Conservation (phyloP, 805 yeast genomes). For the Kodamaea restingae region DNA sequence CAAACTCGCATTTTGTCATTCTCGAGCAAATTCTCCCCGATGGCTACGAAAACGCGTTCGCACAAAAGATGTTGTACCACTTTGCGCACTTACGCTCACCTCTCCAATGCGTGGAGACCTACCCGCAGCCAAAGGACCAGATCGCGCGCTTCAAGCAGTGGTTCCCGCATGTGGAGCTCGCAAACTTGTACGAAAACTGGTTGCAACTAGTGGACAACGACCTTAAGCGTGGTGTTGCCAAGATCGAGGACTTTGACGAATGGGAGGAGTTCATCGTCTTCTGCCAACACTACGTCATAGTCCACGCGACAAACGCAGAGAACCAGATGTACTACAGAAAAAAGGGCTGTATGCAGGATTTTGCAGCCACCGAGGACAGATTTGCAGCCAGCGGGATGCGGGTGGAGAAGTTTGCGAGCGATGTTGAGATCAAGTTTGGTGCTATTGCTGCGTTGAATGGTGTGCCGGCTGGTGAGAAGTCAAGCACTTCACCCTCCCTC, state of each 20-base stretch:
- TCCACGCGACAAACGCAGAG: slow-evolving; percentile 54
- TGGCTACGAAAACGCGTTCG: slow-evolving; percentile 61
- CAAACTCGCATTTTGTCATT: slow-evolving; percentile 56
- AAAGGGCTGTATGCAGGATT: neutral
- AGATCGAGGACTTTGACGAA: slow-evolving; percentile 73
- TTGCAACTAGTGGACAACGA: slow-evolving; percentile 32
- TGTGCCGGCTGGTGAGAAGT: no score
- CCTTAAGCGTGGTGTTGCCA: slow-evolving; percentile 38
- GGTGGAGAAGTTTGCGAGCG: slow-evolving; percentile 1
- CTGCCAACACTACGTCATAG: slow-evolving; percentile 68
- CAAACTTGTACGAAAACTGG: slow-evolving; percentile 62
- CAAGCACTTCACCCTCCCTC: slow-evolving; percentile 5
- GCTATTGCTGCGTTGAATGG: slow-evolving; percentile 26
- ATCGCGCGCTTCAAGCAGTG: slow-evolving; percentile 46
- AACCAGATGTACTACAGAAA: slow-evolving; percentile 1
- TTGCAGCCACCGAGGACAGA: slow-evolving; percentile 3
- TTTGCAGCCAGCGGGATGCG: neutral
- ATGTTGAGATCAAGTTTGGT: slow-evolving; percentile 39
- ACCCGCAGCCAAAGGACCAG: slow-evolving; percentile 52
- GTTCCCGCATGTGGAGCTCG: slow-evolving; percentile 46
- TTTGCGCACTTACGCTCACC: slow-evolving; percentile 66
- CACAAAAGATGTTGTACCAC: slow-evolving; percentile 70
- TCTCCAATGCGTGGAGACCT: slow-evolving; percentile 55
- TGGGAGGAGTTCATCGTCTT: slow-evolving; percentile 76
- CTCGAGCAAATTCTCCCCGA: slow-evolving; percentile 71